Conservation (phyloP, 225 moss, liverwort and hornwort species). For the Pleurozium schreberi region DNA sequence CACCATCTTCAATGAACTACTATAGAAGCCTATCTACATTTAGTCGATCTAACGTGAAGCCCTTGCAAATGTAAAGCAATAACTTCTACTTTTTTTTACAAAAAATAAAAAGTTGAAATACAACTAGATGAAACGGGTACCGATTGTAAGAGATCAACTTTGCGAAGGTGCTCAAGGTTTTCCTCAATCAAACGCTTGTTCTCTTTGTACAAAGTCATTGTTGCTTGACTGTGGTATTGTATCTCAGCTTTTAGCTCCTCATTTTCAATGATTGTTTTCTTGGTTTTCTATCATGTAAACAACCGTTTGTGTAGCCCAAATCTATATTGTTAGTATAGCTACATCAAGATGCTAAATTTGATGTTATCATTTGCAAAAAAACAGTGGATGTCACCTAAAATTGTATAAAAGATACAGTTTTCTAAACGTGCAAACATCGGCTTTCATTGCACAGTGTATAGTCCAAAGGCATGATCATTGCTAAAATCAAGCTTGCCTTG, state of each 20-base stretch:
- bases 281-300: constrained; percentile 61
- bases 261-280: constrained; percentile 85
- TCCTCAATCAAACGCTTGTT: constrained; percentile 59
- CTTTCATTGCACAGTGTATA: background rate
- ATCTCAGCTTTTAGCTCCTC: constrained; percentile 79
- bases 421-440: no score
- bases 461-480: background rate
- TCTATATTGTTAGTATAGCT: background rate
- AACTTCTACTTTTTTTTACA: background rate
- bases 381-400: background rate
- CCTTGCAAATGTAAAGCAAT: background rate
- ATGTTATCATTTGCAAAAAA: background rate
- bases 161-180: constrained; percentile 37
- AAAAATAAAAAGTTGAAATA: background rate
- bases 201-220: constrained; percentile 60
- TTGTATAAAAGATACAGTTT: rapidly evolving
- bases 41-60: background rate
- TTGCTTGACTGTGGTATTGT: constrained; percentile 66
- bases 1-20: no score
- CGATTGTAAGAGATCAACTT: constrained; percentile 22
- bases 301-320: background rate
- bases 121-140: background rate
- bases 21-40: background rate
- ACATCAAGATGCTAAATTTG: background rate
- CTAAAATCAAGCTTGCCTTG: background rate